Evolutionary conservation across 2,329 filamentous ascomycete genomes (phyloP), one percentile per base, ranked within the genome.

Genomic region (Nannizziopsis arthrosporioides): DNA sequence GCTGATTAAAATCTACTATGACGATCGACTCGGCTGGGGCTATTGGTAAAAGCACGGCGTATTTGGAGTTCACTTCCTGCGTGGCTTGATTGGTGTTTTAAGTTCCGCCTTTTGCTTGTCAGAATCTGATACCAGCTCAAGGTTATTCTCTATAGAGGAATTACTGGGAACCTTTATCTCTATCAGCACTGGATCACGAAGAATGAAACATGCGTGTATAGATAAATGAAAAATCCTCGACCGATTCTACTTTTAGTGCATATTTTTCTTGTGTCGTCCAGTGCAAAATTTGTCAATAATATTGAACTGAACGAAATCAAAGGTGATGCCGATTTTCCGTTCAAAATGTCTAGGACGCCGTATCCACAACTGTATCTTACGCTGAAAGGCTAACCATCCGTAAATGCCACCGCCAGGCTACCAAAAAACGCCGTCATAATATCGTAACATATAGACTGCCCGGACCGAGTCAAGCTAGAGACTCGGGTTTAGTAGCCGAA

Each of bases 21-120:
- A 18, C 14, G 38, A 40, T 30, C 44, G 22, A 42, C 47, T 51
- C 51, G 51, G 53, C 41, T 50, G 51, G 44, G 50, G 48, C 44
- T 48, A 22, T 43, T 37, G 45, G 37, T 47, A 54, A 54, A 52
- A 52, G 48, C 49, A 54, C 52, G 53, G 53, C 53, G 53, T 55
- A 50, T 43, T 50, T 47, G 53, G 53, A 52, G 53, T 55, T 52
- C 49, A 37, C 22, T 51, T 35, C 38, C n/a, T 10, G 27, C 11
- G 15, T 17, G 34, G 11, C 27, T 22, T 32, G 7, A 22, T 46
- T 11, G 36, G 32, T 42, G 30, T 12, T 8, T 47, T 42, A 36
- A n/a, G 44, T n/a, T 31, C 9, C 35, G 3, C 43, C 22, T 14
- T 46, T 4, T 14, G 27, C 30, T 15, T 34, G 18, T 12, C 35